phyloP scores from a whole-genome alignment of 768 basidiomycete genomes.

The Neoboletus magnificus region DNA sequence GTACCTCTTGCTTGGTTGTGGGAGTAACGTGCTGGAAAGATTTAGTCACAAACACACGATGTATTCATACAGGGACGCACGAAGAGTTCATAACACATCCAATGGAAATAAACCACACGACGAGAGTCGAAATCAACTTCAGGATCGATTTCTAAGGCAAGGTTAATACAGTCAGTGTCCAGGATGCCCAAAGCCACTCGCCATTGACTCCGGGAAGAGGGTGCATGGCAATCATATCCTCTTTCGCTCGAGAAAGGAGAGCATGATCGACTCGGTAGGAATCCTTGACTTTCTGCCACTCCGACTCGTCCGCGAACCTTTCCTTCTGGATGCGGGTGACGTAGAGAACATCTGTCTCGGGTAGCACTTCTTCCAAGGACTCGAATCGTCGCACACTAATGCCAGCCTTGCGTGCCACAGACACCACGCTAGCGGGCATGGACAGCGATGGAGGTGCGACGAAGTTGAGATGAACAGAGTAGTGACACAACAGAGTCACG shows the following conservation, averaged over 20 bases:
- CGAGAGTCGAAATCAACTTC: constrained; percentile 96
- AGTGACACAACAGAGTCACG: constrained; percentile 86
- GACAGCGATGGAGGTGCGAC: constrained; percentile 82
- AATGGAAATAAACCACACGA: constrained; percentile 95
- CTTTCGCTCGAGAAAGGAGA: constrained; percentile 87
- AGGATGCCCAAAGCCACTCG: constrained; percentile 30
- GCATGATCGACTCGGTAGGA: constrained; percentile 93
- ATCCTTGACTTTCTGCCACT: constrained; percentile 91
- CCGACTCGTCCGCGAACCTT: constrained; percentile 74
- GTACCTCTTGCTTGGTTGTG: no score
- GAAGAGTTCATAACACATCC: constrained; percentile 97
- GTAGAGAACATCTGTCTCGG: constrained; percentile 93
- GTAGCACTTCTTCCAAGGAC: constrained; percentile 87
- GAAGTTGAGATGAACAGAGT: constrained; percentile 93
- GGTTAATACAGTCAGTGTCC: constrained; percentile 10
- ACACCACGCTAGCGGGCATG: constrained; percentile 86
- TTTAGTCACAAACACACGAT: not conserved
- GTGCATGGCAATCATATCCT: constrained; percentile 99
- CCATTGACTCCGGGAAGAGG: constrained; percentile 93
- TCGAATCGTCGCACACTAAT: constrained; percentile 76
- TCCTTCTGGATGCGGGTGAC: constrained; percentile 97
- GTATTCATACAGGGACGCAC: constrained; percentile 47
- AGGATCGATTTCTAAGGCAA: constrained; percentile 86
- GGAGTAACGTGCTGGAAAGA: no score
- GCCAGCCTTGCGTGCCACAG: constrained; percentile 80